These are phyloP conservation scores for Dunaliella sp. DNA, from an alignment of 139 green algal genomes.

Conservation along the genomic window DNA sequence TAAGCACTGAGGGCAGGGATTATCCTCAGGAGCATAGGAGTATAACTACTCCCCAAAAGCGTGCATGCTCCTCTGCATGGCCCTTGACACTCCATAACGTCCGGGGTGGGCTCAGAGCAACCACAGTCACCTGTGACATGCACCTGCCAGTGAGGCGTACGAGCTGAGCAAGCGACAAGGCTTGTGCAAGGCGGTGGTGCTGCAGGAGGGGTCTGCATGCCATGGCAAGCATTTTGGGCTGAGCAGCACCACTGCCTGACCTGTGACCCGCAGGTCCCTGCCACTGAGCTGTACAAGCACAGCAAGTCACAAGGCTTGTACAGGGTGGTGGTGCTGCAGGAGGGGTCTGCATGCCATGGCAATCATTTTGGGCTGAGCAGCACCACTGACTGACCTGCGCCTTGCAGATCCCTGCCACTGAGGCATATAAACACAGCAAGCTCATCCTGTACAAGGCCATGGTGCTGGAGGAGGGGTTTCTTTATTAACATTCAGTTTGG, in stretches of 20 bases:
- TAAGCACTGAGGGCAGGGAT: too few species aligned
- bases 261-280: too few species aligned
- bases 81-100: too few species aligned
- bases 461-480: neutral
- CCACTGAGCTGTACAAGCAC: slow-evolving; percentile 87
- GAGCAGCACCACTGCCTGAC: too few species aligned
- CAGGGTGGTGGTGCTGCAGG: slow-evolving; percentile 44
- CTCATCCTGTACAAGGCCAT: slow-evolving; percentile 87
- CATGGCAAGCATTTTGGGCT: neutral
- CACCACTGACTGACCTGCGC: too few species aligned
- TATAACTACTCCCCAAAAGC: too few species aligned
- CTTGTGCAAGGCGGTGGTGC: slow-evolving; percentile 76
- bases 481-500: neutral
- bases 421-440: slow-evolving; percentile 95
- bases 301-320: slow-evolving; percentile 96
- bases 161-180: slow-evolving; percentile 96
- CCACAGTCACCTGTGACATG: too few species aligned
- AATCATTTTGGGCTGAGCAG: neutral
- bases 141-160: slow-evolving; percentile 75
- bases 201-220: neutral
- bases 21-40: too few species aligned
- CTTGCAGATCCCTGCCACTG: slow-evolving; percentile 47
- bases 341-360: neutral
- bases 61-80: too few species aligned
- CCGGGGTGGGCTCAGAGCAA: too few species aligned